Percentiles rank a stretch among this genome's conserved stretches.
These are phyloP conservation scores for Trifolium subterraneum DNA, from an alignment of 306 rosid species.

Conservation along the genomic window DNA sequence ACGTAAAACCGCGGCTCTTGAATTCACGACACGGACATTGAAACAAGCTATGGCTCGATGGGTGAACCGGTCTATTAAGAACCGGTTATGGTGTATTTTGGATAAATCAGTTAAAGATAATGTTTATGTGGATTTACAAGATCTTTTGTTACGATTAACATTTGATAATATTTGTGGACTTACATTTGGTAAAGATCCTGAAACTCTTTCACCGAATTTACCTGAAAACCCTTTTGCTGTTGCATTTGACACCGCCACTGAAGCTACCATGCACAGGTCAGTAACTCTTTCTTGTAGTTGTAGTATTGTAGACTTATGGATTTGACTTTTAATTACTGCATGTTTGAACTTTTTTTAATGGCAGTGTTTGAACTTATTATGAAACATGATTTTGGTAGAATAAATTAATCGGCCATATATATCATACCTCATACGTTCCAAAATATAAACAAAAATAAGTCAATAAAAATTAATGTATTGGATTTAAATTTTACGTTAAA, in stretches of 20 bases:
- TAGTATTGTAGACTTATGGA: neutral
- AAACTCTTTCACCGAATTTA: constrained; percentile 68
- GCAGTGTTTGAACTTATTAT: neutral
- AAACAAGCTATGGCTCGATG: constrained; percentile 93
- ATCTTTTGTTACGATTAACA: constrained; percentile 74
- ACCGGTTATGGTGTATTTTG: constrained; percentile 76
- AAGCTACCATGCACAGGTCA: constrained; percentile 73
- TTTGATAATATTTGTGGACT: constrained; percentile 94
- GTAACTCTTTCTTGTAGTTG: neutral
- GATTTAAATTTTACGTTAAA: too few relatives aligned
- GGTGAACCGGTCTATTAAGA: constrained; percentile 83
- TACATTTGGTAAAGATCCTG: constrained; percentile 89
- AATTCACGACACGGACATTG: constrained; percentile 83
- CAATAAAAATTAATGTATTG: too few relatives aligned
- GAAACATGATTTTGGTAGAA: neutral
- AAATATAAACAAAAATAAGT: too few relatives aligned
- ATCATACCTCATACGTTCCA: too few relatives aligned
- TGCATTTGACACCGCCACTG: constrained; percentile 88
- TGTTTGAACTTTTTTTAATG: too few relatives aligned
- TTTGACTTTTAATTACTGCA: neutral
- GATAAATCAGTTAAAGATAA: constrained; percentile 61
- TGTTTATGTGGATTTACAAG: constrained; percentile 71
- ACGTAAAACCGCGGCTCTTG: constrained; percentile 91
- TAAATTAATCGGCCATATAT: too few relatives aligned
- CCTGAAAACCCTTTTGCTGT: constrained; percentile 65